A percentile compares a stretch with the other conserved stretches of the same genome.
These are phyloP conservation scores for Nyssa sinensis DNA, from an alignment of 148 eudicot genomes.

Conservation along the genomic window DNA sequence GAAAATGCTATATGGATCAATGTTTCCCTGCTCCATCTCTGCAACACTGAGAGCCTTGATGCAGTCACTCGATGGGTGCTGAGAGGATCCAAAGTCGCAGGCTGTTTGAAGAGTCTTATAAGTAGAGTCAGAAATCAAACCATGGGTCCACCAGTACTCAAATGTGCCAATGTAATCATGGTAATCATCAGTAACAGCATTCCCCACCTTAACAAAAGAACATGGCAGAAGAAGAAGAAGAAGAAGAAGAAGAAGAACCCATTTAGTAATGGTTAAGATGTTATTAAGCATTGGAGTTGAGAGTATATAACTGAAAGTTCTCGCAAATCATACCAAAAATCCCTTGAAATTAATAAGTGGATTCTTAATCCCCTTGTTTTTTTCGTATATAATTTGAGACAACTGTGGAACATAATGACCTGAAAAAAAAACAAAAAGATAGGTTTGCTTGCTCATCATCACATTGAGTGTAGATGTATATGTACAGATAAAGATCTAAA, in stretches of 20 bases:
- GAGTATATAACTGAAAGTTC: not conserved
- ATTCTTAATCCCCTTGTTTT: slow-evolving; percentile 65
- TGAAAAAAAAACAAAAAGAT: slow-evolving; percentile 25
- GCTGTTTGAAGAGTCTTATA: slow-evolving; percentile 46
- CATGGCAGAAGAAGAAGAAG: not conserved
- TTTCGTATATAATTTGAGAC: slow-evolving; percentile 65
- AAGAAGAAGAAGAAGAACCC: not conserved
- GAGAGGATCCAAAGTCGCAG: slow-evolving; percentile 65
- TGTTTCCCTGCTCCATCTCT: slow-evolving; percentile 68
- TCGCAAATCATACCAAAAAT: slow-evolving; percentile 55
- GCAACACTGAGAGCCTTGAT: slow-evolving; percentile 48
- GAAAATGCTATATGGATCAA: slow-evolving; percentile 85
- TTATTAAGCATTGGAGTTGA: not conserved
- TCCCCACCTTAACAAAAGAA: slow-evolving; percentile 64
- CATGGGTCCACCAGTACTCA: slow-evolving; percentile 97
- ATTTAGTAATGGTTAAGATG: not conserved
- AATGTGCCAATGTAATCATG: slow-evolving; percentile 86
- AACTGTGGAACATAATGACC: slow-evolving; percentile 95
- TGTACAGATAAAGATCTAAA: not conserved
- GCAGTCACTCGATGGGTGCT: slow-evolving; percentile 66
- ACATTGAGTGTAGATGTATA: not conserved
- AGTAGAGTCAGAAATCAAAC: slow-evolving; percentile 78
- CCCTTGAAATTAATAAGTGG: slow-evolving; percentile 85
- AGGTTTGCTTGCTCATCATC: slow-evolving; percentile 8
- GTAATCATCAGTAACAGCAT: slow-evolving; percentile 87